Evolutionary conservation across 495 filamentous ascomycete genomes (phyloP).

Genomic region (Penicillium paradoxum): DNA sequence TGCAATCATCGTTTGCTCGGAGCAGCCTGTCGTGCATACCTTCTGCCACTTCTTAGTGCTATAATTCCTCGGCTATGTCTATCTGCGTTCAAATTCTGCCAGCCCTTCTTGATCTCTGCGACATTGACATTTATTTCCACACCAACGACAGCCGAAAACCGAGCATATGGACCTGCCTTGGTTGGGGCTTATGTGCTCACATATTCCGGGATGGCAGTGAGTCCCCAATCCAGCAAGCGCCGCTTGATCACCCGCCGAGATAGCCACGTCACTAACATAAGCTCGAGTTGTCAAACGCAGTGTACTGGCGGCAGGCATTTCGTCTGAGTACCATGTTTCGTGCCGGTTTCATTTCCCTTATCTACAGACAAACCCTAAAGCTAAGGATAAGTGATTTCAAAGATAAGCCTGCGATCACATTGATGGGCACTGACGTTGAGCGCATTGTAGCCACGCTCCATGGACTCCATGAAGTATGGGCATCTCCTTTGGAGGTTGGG

Average conservation of each 20-base stretch:
- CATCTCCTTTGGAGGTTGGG: constrained; percentile 44
- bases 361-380: constrained; percentile 28
- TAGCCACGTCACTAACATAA: background rate
- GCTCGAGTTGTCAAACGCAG: constrained; percentile 32
- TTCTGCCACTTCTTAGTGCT: constrained; percentile 30
- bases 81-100: constrained; percentile 52
- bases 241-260: too few relatives aligned
- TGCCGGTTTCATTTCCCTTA: constrained; percentile 41
- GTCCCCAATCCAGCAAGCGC: constrained; percentile 14
- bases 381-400: constrained; percentile 19
- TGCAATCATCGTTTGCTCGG: constrained; percentile 11
- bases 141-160: constrained; percentile 17
- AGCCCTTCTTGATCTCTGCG: constrained; percentile 54
- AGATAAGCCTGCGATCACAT: constrained; percentile 43
- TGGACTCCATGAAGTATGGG: constrained; percentile 47
- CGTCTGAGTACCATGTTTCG: constrained; percentile 48
- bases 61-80: constrained; percentile 46
- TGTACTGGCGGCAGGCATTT: constrained; percentile 49
- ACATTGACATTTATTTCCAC: constrained; percentile 33
- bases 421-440: constrained; percentile 54
- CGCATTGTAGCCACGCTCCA: constrained; percentile 31
- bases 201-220: constrained; percentile 52
- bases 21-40: constrained; percentile 17
- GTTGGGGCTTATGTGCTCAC: constrained; percentile 53
- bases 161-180: constrained; percentile 48